Percentiles rank a stretch among this genome's conserved stretches.
These are phyloP conservation scores for Ramularia collo-cygni DNA, from an alignment of 2,329 filamentous ascomycete species.

Conservation along the genomic window DNA sequence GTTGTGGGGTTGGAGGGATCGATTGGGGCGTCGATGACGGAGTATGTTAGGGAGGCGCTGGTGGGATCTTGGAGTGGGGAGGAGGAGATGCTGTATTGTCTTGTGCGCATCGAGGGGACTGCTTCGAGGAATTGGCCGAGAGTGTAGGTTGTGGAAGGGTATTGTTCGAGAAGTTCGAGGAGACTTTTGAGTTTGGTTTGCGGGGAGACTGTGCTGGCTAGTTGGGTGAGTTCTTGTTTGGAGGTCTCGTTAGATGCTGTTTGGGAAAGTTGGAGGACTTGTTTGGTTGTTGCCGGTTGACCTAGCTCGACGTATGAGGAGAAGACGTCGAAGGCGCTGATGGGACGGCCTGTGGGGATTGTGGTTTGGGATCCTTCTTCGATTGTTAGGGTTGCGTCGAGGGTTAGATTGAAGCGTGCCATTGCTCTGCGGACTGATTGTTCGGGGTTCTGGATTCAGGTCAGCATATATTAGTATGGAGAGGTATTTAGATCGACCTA, in stretches of 20 bases:
- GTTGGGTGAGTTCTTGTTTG: constrained; percentile 25
- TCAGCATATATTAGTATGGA: no score
- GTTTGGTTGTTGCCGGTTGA: constrained; percentile 53
- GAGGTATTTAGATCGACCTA: no score
- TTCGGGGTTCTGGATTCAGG: constrained; percentile 59
- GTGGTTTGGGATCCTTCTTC: constrained; percentile 53
- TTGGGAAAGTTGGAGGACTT: background rate
- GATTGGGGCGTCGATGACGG: constrained; percentile 31
- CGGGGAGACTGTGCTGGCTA: constrained; percentile 43
- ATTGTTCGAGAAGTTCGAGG: constrained; percentile 61
- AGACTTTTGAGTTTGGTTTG: constrained; percentile 49
- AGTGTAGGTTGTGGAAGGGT: constrained; percentile 52
- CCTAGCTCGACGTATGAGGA: constrained; percentile 64
- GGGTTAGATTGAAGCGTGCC: constrained; percentile 56
- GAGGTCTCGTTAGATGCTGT: background rate
- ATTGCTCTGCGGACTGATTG: constrained; percentile 56
- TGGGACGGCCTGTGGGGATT: constrained; percentile 53
- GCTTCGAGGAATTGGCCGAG: constrained; percentile 60
- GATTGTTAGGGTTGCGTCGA: constrained; percentile 48
- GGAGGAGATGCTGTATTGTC: constrained; percentile 22
- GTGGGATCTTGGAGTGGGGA: constrained; percentile 33
- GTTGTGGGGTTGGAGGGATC: constrained; percentile 48
- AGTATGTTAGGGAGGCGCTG: constrained; percentile 33
- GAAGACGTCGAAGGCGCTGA: constrained; percentile 57
- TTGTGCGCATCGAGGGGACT: constrained; percentile 61